A percentile compares a stretch with the other conserved stretches of the same genome.
phyloP scores from a whole-genome alignment of 768 basidiomycete genomes.

The Amanita rimosa region DNA sequence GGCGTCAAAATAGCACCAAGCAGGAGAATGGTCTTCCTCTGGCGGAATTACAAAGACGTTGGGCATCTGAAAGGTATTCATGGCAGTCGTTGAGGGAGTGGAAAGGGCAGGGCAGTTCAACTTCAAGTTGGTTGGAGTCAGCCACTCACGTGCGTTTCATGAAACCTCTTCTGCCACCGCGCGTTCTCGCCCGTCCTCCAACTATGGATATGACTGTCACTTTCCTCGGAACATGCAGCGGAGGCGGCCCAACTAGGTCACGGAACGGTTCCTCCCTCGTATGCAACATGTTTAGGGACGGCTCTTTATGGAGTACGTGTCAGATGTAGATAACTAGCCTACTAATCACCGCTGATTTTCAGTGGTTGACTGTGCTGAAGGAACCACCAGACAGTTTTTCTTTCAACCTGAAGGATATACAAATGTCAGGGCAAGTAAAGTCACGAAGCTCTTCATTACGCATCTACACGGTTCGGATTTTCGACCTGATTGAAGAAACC shows the following conservation, averaged over 20 bases:
- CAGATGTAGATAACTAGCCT: slow-evolving; percentile 1
- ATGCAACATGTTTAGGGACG: slow-evolving; percentile 41
- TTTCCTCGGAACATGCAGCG: slow-evolving; percentile 69
- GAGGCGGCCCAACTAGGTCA: slow-evolving; percentile 63
- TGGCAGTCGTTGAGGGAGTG: slow-evolving; percentile 7
- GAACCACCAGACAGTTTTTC: slow-evolving; percentile 60
- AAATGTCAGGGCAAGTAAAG: slow-evolving; percentile 29
- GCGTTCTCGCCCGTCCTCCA: neutral
- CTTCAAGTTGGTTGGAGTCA: slow-evolving; percentile 10
- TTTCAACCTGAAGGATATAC: slow-evolving; percentile 30
- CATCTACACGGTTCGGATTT: slow-evolving; percentile 63
- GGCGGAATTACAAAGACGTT: slow-evolving; percentile 47
- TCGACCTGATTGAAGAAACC: neutral
- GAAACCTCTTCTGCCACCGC: slow-evolving; percentile 5
- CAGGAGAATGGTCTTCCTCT: slow-evolving; percentile 42
- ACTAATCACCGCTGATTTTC: slow-evolving; percentile 9
- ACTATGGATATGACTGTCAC: slow-evolving; percentile 43
- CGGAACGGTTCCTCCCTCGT: slow-evolving; percentile 71
- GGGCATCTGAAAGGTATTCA: slow-evolving; percentile 22
- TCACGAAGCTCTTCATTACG: slow-evolving; percentile 70
- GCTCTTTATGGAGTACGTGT: slow-evolving; percentile 56
- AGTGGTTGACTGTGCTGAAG: slow-evolving; percentile 85
- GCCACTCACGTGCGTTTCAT: slow-evolving; percentile 24
- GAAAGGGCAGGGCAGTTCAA: slow-evolving; percentile 3
- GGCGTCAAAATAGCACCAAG: slow-evolving; percentile 51